Percentiles rank a stretch among this genome's conserved stretches.
Evolutionary conservation across 1,284 basidiomycete species (phyloP).

Genomic region (Schizophyllum amplum): DNA sequence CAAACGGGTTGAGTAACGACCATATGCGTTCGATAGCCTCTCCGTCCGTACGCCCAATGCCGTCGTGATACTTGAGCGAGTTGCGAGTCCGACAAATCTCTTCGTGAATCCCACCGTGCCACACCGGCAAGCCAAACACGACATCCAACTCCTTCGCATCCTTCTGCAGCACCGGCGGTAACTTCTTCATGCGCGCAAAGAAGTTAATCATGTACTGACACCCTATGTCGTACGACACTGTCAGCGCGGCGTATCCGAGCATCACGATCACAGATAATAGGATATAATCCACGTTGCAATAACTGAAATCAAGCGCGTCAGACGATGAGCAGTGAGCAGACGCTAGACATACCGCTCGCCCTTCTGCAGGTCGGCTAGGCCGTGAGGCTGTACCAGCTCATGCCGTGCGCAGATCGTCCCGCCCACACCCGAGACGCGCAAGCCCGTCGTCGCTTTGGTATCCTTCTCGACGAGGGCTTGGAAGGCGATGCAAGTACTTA

Average conservation of each 20-base stretch:
- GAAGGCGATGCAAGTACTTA: constrained; percentile 11
- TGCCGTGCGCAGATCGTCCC: constrained; percentile 10
- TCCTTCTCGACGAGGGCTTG: constrained; percentile 12
- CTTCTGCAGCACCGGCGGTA: no score
- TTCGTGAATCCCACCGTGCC: no score
- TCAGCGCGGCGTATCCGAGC: not conserved
- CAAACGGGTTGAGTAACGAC: constrained; percentile 18
- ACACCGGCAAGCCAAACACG: no score
- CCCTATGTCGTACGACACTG: constrained; percentile 15
- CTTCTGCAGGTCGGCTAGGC: constrained; percentile 13
- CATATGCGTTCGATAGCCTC: constrained; percentile 26
- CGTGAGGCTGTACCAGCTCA: constrained; percentile 6
- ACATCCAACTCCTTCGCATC: no score
- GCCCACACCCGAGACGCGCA: constrained; percentile 10
- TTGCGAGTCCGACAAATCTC: constrained; percentile 8
- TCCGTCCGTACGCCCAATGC: constrained; percentile 25
- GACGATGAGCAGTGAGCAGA: not conserved
- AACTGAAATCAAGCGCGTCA: constrained; percentile 10
- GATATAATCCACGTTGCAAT: constrained; percentile 16
- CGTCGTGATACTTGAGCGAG: constrained; percentile 13
- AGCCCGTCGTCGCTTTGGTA: constrained; percentile 9
- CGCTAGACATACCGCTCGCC: constrained; percentile 14
- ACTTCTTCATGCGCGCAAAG: not conserved
- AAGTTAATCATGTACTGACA: constrained; percentile 14
- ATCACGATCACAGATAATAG: constrained; percentile 2